Evolutionary conservation across 1,139 yeast species (phyloP).

Genomic region (Geotrichum reessii): DNA sequence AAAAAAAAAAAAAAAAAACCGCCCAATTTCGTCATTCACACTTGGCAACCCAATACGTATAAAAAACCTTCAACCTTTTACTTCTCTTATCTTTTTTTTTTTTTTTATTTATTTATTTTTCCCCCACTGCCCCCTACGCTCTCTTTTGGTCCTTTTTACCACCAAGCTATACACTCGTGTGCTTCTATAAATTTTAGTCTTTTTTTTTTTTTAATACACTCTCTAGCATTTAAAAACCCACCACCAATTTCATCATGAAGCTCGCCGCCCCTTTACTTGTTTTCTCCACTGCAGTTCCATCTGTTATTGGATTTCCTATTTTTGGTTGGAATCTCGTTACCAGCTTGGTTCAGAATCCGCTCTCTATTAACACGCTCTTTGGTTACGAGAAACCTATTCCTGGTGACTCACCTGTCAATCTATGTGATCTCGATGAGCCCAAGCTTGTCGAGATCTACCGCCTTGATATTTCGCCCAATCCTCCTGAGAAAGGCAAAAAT

Average conservation of each 20-base stretch:
- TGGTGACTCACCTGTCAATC: conserved; percentile 78
- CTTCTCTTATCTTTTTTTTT: neutral
- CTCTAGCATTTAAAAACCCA: neutral
- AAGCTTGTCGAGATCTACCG: conserved; percentile 59
- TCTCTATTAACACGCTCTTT: neutral
- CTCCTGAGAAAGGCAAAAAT: conserved; percentile 77
- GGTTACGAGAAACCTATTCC: conserved; percentile 46
- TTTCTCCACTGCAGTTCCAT: neutral
- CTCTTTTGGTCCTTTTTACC: neutral
- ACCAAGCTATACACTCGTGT: neutral
- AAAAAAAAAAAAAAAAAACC: too few relatives aligned
- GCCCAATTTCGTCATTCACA: neutral
- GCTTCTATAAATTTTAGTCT: neutral
- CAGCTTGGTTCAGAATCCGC: neutral
- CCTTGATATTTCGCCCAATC: conserved; percentile 70
- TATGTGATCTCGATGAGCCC: conserved; percentile 60
- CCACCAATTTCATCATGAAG: neutral
- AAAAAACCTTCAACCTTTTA: neutral
- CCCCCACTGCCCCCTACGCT: neutral
- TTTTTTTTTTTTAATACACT: neutral
- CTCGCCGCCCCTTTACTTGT: neutral
- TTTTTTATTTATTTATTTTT: neutral
- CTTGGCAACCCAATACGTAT: neutral
- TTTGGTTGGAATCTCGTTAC: neutral
- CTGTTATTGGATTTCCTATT: neutral